Evolutionary conservation across 2,329 filamentous ascomycete species (phyloP), one percentile per base, ranked within the genome.

Genomic region (Boeremia lycopersici): DNA sequence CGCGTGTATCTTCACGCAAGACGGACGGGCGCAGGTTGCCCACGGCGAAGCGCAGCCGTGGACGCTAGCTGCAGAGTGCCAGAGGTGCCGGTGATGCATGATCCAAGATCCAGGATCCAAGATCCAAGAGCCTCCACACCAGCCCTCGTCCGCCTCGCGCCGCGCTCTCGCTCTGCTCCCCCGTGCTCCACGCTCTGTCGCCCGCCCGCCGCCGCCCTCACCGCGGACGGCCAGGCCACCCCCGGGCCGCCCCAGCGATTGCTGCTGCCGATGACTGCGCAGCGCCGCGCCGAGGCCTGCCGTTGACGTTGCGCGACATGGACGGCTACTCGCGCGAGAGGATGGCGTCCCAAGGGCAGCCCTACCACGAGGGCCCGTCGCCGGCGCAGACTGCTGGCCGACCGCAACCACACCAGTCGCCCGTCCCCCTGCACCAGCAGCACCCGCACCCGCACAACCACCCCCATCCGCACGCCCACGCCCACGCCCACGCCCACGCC

Each of bases 331-430:
- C 67, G 58, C 57, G 55, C 49, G 69, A 73, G 60, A 70, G 67
- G 63, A 71, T 67, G 65, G 61, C 57, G 65, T 61, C 65, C 19
- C 19, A 63, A 66, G 68, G 67, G 66, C 64, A 65, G 60, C 63
- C 72, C 67, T 73, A 72, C 69, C 65, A 67, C 58, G 61, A 53
- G 58, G 53, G 63, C 58, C 34, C 25, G 65, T 74, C 72, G 63
- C 71, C 72, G 53, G 67, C 68, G 63, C 72, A 74, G 63, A 68
- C 72, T 63, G 61, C 62, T 44, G 51, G 67, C 62, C 69, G 69
- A 61, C 69, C 73, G 52, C 71, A 72, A 50, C 68, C 74, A 53
- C 72, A 71, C 40, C 67, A 64, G 51, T 73, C 74, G 41, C 68
- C 63, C 62, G 71, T 64, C 60, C 72, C 65, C 64, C 71, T 64